Base-by-base conservation (phyloP, 306 rosid genomes). In the Cicer arietinum region DNA sequence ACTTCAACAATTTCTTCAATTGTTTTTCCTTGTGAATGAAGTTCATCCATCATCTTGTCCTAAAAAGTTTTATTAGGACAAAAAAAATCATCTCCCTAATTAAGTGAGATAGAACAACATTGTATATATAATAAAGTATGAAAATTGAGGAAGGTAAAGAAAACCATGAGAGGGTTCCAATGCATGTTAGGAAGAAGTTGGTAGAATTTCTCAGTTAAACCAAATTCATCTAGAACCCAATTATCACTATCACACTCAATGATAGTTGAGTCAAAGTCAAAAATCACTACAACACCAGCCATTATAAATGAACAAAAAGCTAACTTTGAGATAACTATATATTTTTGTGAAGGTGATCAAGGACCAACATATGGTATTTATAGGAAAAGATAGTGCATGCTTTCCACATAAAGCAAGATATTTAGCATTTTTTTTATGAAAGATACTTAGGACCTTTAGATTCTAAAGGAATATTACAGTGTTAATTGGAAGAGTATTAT, bases 101-200 rank as follows among this genome's bases (percentile, higher is more conserved):
- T 63, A n/a, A 44, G 13, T 6, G 12, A 18, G 13, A 0, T 12
- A 25, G 7, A 78, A 41, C 10, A 47, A 7, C 8, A 30, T 12
- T 61, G 25, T 53, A 0, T 42, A 2, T 39, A 9, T 45, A 14
- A 69, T 41, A 20, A 73, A 61, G 35, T 25, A 25, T 25, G 9
- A 74, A 42, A 48, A 41, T 7, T 69, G 35, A 22, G 67, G 67
- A 58, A 50, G 18, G 51, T 18, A 46, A 45, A 44, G 22, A 74
- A 17, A 63, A 88, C 96, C 91, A 90, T 90, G 53, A 88, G 85
- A 67, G 91, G 81, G 81, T 90, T 90, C 90, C 87, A 85, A 54
- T 69, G 84, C 71, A 69, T 69, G 77, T 5, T 78, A 25, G 85
- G 90, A 48, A 85, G 91, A 64, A 86, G 93, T n/a, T 84, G 75